Percentiles rank a stretch among this genome's conserved stretches.
Conservation (phyloP, 2,329 filamentous ascomycete genomes). For the Nemania diffusa region DNA sequence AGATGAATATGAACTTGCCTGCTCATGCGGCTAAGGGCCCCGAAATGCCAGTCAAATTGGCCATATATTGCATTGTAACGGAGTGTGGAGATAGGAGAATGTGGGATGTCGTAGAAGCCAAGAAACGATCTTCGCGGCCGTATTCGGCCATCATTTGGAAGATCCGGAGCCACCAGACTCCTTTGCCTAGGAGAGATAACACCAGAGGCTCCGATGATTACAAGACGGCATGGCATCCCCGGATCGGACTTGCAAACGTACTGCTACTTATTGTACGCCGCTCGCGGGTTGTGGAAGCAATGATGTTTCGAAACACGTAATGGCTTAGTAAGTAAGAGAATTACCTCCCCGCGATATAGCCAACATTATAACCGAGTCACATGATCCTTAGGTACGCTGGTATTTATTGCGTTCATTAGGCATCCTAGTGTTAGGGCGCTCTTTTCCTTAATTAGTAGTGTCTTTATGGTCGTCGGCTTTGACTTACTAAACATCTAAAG, state of each 20-base stretch:
- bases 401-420: constrained; percentile 7
- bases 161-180: constrained; percentile 30
- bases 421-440: not conserved
- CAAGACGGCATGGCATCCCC: not conserved
- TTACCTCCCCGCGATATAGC: not conserved
- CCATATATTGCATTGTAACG: constrained; percentile 5
- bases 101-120: constrained; percentile 17
- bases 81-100: not conserved
- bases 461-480: constrained; percentile 4
- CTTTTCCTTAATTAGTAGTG: not conserved
- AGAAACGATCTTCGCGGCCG: constrained; percentile 28
- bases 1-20: not conserved
- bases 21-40: constrained; percentile 6
- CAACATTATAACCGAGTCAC: not conserved
- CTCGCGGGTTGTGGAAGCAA: not conserved
- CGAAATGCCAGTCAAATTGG: constrained; percentile 15
- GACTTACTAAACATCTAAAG: not conserved
- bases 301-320: not conserved
- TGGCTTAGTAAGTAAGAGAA: not conserved
- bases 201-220: not conserved
- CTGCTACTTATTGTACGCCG: not conserved
- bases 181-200: constrained; percentile 15
- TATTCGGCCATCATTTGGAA: constrained; percentile 16
- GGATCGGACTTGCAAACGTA: constrained; percentile 3
- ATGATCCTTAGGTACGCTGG: not conserved